Evolutionary conservation across 805 yeast species (phyloP).

Genomic region (Cyberlindnera mrakii): DNA sequence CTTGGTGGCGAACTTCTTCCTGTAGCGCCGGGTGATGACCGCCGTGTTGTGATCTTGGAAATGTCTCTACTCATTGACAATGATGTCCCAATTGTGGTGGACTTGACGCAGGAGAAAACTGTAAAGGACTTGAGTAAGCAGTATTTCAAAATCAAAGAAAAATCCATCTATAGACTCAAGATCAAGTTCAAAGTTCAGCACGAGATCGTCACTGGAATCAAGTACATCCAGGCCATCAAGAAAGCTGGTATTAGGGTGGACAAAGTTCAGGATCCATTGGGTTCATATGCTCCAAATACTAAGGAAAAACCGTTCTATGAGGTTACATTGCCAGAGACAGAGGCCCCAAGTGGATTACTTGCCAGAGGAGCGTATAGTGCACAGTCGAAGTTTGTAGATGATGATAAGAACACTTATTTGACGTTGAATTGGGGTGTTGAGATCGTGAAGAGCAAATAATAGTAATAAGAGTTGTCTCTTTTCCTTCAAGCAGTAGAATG

Average conservation of each 20-base stretch:
- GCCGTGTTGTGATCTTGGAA: constrained; percentile 75
- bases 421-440: constrained; percentile 81
- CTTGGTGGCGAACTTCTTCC: constrained; percentile 55
- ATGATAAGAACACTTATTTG: constrained; percentile 71
- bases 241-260: constrained; percentile 86
- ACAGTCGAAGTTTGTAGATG: constrained; percentile 77
- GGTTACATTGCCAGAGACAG: constrained; percentile 56
- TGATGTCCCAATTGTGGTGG: constrained; percentile 61
- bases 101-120: constrained; percentile 57
- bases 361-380: constrained; percentile 87
- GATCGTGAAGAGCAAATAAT: constrained; percentile 53
- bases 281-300: constrained; percentile 88
- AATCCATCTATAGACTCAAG: constrained; percentile 62
- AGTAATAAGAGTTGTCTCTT: not conserved
- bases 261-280: constrained; percentile 80
- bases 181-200: constrained; percentile 82
- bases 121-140: constrained; percentile 53
- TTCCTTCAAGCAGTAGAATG: too few species aligned
- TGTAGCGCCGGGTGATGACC: constrained; percentile 56
- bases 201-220: constrained; percentile 85
- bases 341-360: constrained; percentile 86
- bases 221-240: constrained; percentile 78
- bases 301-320: constrained; percentile 72
- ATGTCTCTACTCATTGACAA: constrained; percentile 68
- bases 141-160: constrained; percentile 74